Evolutionary conservation across 805 yeast species (phyloP).

Genomic region (Metschnikowia matae): DNA sequence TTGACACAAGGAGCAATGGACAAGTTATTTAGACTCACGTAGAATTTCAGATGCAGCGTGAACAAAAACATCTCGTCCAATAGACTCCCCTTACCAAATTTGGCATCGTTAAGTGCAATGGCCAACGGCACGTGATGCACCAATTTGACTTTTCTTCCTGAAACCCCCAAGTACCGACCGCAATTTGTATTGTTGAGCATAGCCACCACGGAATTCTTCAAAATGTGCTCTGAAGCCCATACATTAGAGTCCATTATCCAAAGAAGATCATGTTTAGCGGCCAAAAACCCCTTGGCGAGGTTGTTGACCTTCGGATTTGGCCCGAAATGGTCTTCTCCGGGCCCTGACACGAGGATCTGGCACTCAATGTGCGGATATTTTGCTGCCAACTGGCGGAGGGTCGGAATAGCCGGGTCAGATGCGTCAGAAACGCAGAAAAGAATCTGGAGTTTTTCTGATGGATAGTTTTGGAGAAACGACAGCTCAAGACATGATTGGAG

Average conservation of each 20-base stretch:
- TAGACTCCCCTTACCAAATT: constrained; percentile 14
- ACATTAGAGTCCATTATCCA: constrained; percentile 90
- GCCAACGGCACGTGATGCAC: constrained; percentile 84
- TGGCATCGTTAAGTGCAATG: constrained; percentile 17
- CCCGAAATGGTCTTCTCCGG: constrained; percentile 56
- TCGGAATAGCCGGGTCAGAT: constrained; percentile 60
- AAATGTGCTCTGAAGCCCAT: constrained; percentile 64
- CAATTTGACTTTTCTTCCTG: constrained; percentile 47
- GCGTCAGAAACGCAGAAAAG: constrained; percentile 69
- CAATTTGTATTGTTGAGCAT: constrained; percentile 48
- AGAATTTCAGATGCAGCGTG: constrained; percentile 83
- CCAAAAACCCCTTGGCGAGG: constrained; percentile 70
- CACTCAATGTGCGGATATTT: constrained; percentile 58
- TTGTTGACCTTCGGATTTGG: constrained; percentile 90
- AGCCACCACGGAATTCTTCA: constrained; percentile 59
- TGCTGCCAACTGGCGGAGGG: constrained; percentile 46
- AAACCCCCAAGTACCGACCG: constrained; percentile 32
- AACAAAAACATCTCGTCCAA: constrained; percentile 82
- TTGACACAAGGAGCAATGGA: constrained; percentile 85
- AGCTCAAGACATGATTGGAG: constrained; percentile 63
- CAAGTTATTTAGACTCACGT: constrained; percentile 68
- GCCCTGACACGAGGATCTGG: constrained; percentile 43
- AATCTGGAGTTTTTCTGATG: constrained; percentile 56
- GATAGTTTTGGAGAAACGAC: constrained; percentile 66
- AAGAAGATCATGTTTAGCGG: constrained; percentile 65